Evolutionary conservation across 148 eudicot species (phyloP), one percentile per base, ranked within the genome.

Genomic region (Arctostaphylos glauca): DNA sequence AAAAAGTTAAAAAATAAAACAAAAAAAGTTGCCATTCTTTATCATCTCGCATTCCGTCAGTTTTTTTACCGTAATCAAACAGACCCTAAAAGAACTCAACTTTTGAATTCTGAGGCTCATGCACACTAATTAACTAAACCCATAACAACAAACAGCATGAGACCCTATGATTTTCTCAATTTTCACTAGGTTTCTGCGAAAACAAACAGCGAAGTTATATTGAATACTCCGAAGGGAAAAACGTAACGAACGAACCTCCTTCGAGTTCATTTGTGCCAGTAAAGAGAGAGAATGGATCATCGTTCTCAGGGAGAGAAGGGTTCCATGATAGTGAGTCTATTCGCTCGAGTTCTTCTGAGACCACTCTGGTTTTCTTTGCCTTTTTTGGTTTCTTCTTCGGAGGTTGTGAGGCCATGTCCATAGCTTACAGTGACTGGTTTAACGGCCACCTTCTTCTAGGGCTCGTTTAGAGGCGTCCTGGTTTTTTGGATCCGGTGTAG

Each of bases 291-390:
- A 92, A 90, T 14, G 90, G 72, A 60, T 92, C 94, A 49, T 89
- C 89, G n/a, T 19, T 67, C 8, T 54, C 85, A 12, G 91, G 74
- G 25, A 91, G 83, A 43, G 98, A 87, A 2, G 94, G 77, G 82
- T 88, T 92, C 98, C 97, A 94, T 6, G 86, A 90, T 4, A 94
- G 93, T 4, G 91, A 81, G 44, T 92, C 90, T 62, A 93, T 16
- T 15, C 83, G 95, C 13, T 90, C 89, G 77, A 88, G 84, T 82
- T 91, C 81, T 9, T 84, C 90, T 7, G 87, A 55, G 74, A 83
- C 87, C 15, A 53, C 58, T 79, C 86, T 75, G 52, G 41, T 47
- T 84, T 86, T 82, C 55, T 71, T 81, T 67, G 84, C 43, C 83
- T 73, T 73, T 52, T 49, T 82, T 25, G 52, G 44, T 58, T 82